Base-by-base conservation (phyloP, 2,329 filamentous ascomycete species). In the Ceratocystis papillata region DNA sequence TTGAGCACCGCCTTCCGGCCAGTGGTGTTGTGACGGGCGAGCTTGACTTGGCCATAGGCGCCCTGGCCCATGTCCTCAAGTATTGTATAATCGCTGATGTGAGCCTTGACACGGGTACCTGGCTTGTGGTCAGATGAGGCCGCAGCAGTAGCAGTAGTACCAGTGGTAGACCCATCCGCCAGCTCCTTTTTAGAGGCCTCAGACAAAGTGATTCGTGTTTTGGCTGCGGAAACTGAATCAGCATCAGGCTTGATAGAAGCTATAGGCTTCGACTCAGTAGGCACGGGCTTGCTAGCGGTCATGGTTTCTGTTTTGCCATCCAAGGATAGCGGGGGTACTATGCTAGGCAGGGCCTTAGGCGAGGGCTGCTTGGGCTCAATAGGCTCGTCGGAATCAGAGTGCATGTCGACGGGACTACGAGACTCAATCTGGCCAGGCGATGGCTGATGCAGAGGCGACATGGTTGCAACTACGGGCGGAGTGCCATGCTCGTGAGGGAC, bases 51-150 rank as follows among this genome's bases (percentile, higher is more conserved):
- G 1, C 94, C 94, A 73, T 99, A 99, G 1, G 94, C 94, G 50
- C 94, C 94, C 76, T 96, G 91, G 3, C 94, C 94, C 93, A 99
- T 97, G 68, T 99, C 94, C 76, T 99, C 94, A 12, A 99, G 79
- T 68, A 99, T 93, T 53, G 87, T 81, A 74, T 96, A 99, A 73
- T 96, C 91, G 64, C 87, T 81, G 69, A 99, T 97, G 0, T 84
- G 86, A 76, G 66, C 63, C 48, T 68, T 68, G 33, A 60, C 66
- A 25, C 66, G 33, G n/a, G 66, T 65, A 8, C 66, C 66, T 10
- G 94, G 94, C 77, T 95, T 96, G 70, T 79, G 73, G 30, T 74
- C 69, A 12, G 77, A 71, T 61, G 77, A 74, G 15, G 73, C 25
- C 1, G 67, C 33, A 1, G 67, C 45, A 1, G 62, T 68, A n/a